A percentile compares a stretch with the other conserved stretches of the same genome.
phyloP scores from a whole-genome alignment of 1,284 basidiomycete genomes.

The Ceratobasidium sp. region DNA sequence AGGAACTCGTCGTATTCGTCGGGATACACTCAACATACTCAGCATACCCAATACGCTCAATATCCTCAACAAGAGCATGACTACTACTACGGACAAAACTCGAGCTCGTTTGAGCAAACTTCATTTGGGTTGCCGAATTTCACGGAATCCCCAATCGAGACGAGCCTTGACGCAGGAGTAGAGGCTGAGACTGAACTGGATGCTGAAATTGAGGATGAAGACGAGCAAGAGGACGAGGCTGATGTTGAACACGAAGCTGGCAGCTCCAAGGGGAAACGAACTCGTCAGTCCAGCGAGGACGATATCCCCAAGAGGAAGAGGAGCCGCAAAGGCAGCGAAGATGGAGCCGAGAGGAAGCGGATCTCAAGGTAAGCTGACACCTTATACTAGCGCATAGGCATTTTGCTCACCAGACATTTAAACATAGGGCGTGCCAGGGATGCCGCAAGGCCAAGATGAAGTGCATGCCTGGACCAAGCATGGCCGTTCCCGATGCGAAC shows the following conservation, averaged over 20 bases:
- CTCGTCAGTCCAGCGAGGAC: conserved; percentile 2
- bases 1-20: background rate
- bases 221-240: conserved; percentile 5
- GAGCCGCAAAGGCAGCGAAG: conserved; percentile 19
- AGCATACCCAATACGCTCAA: background rate
- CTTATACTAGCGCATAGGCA: background rate
- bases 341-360: conserved; percentile 16
- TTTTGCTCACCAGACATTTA: conserved; percentile 3
- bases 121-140: background rate
- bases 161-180: conserved; percentile 2
- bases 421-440: conserved; percentile 26
- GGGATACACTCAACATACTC: conserved; percentile 5
- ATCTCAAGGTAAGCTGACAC: conserved; percentile 9
- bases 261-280: conserved; percentile 3
- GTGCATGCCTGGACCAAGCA: conserved; percentile 40
- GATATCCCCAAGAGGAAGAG: background rate
- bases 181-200: background rate
- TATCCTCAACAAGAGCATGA: background rate
- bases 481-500: background rate
- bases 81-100: background rate
- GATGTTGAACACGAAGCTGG: background rate
- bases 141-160: background rate
- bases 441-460: conserved; percentile 28
- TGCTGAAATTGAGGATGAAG: background rate
- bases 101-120: background rate